These are phyloP conservation scores for Mycena epipterygia DNA, from an alignment of 768 basidiomycete species.

Conservation along the genomic window DNA sequence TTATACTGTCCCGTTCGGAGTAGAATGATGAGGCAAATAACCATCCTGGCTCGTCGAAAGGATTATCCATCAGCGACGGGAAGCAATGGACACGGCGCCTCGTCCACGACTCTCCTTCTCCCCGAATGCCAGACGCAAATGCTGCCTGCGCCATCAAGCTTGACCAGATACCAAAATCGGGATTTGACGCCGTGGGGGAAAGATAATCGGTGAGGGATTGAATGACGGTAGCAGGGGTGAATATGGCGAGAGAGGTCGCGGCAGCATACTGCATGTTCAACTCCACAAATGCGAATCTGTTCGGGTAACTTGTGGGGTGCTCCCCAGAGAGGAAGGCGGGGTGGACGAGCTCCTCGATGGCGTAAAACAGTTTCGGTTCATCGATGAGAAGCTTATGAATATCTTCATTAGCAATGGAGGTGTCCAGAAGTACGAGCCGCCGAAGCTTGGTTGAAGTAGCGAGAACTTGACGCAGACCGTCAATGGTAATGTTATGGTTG, in stretches of 20 bases:
- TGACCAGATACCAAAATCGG: too few species aligned
- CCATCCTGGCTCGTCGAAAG: slow-evolving; percentile 35
- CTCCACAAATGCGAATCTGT: slow-evolving; percentile 37
- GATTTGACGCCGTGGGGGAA: background rate
- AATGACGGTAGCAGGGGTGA: slow-evolving; percentile 43
- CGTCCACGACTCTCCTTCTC: slow-evolving; percentile 35
- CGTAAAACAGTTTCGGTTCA: slow-evolving; percentile 43
- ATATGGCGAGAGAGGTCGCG: slow-evolving; percentile 40
- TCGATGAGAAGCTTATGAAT: slow-evolving; percentile 39
- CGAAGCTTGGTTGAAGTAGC: slow-evolving; percentile 37
- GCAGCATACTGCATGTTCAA: background rate
- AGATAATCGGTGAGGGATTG: slow-evolving; percentile 40
- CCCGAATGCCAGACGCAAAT: slow-evolving; percentile 33
- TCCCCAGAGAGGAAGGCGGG: slow-evolving; percentile 38
- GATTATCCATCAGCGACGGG: slow-evolving; percentile 1
- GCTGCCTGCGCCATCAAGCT: slow-evolving; percentile 30
- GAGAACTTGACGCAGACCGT: slow-evolving; percentile 41
- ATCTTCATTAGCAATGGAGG: slow-evolving; percentile 38
- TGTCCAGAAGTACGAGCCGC: slow-evolving; percentile 44
- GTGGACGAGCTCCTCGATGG: slow-evolving; percentile 47
- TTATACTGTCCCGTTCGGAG: too few species aligned
- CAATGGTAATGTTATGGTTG: slow-evolving; percentile 41
- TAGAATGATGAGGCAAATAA: slow-evolving; percentile 36
- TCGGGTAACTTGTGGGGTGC: slow-evolving; percentile 30
- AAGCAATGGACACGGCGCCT: slow-evolving; percentile 36